Evolutionary conservation across 2,329 filamentous ascomycete genomes (phyloP), one percentile per base, ranked within the genome.

Genomic region (Calycina herbarum): DNA sequence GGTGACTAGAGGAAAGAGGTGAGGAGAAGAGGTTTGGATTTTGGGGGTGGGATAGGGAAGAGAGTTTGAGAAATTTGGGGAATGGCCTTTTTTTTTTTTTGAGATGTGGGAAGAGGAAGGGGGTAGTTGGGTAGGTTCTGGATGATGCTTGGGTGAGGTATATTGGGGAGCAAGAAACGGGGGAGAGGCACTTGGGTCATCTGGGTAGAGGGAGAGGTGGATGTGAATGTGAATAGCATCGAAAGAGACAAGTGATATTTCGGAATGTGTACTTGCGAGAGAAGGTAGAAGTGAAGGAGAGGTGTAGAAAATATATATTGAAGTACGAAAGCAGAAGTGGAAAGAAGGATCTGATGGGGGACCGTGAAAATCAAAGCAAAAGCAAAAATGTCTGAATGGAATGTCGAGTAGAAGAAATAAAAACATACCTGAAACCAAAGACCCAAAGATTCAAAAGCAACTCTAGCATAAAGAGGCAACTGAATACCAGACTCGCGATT

Each of bases 401-500:
- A 20, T 57, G 11, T 42, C 8, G 7, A 24, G 45, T 10, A 5
- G 7, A 38, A 59, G 15, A 38, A 8, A 57, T 35, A 20, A 35
- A 24, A 15, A 68, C 61, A 56, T 40, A 90, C 86, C 77, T 70
- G 38, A 80, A 76, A 1, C 88, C 88, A 78, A 88, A 90, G 2
- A 85, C 85, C 79, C 86, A 86, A 2, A 90, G 75, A 35, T 82
- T 84, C 2, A 83, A 77, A 10, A 83, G 63, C 75, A 91, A 76
- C 76, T 92, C 89, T 0, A 82, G 70, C 79, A 91, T 81, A 74
- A 92, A 92, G 33, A 90, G 72, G 69, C 82, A 85, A 64, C 85
- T 89, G 73, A 91, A 86, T 1, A 85, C 78, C 57, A 90, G 76
- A 5, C 86, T 84, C 40, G 84, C 76, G 2, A 81, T 77, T 13